phyloP scores from a whole-genome alignment of 306 rosid species.

The Dalbergia oliveri region DNA sequence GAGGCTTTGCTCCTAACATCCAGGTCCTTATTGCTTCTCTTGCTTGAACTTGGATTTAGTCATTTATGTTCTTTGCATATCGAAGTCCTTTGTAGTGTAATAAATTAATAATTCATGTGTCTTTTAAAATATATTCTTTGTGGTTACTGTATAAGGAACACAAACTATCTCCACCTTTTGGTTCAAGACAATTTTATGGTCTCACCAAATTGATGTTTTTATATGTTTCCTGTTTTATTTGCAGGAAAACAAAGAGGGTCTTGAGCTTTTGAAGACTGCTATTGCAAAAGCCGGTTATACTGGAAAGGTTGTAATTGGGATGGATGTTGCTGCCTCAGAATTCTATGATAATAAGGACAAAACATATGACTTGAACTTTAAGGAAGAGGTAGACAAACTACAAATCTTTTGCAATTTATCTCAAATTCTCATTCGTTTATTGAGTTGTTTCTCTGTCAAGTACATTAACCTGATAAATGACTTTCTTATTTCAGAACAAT shows the following conservation, averaged over 20 bases:
- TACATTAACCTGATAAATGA: slow-evolving; percentile 1
- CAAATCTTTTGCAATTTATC: neutral
- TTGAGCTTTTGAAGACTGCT: slow-evolving; percentile 93
- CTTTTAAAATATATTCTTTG: neutral
- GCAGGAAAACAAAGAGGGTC: slow-evolving; percentile 98
- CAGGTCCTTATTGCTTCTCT: slow-evolving; percentile 61
- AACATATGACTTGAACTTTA: slow-evolving; percentile 91
- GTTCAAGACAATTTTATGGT: slow-evolving; percentile 4
- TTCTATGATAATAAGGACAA: slow-evolving; percentile 70
- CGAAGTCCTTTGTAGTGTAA: neutral
- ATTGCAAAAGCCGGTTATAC: slow-evolving; percentile 98
- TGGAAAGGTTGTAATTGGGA: slow-evolving; percentile 92
- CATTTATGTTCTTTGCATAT: slow-evolving; percentile 15
- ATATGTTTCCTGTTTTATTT: slow-evolving; percentile 27
- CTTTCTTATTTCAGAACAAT: slow-evolving; percentile 66
- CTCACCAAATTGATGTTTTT: neutral
- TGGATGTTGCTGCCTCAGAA: slow-evolving; percentile 99
- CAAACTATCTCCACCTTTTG: neutral
- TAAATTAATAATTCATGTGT: slow-evolving; percentile 13
- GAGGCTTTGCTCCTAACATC: slow-evolving; percentile 99
- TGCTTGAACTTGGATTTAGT: neutral
- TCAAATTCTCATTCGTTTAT: neutral
- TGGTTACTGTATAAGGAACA: neutral
- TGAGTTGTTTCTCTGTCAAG: slow-evolving; percentile 18
- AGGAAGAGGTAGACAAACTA: slow-evolving; percentile 78